phyloP scores from a whole-genome alignment of 2,329 filamentous ascomycete genomes.

The Ophiostoma fasciatum region DNA sequence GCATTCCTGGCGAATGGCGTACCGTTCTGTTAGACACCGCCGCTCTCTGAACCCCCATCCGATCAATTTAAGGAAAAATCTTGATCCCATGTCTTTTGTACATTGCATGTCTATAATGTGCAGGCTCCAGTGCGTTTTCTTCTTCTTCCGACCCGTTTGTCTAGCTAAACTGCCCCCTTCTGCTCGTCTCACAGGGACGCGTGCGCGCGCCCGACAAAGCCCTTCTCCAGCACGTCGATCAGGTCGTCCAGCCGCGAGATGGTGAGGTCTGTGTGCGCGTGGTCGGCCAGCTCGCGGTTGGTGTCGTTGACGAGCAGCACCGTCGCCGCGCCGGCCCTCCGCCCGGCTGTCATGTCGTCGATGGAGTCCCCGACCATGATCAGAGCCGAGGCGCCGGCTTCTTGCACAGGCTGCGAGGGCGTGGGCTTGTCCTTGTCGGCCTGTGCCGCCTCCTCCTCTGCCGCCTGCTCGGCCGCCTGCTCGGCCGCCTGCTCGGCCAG shows the following conservation, averaged over 20 bases:
- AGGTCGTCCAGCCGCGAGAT: constrained; percentile 62
- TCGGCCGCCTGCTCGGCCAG: constrained; percentile 11
- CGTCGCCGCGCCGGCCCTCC: constrained; percentile 71
- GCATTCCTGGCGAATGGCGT: constrained; percentile 6
- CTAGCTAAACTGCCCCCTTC: too few relatives aligned
- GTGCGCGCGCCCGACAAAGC: constrained; percentile 36
- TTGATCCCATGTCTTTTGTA: too few relatives aligned
- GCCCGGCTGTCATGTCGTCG: constrained; percentile 85
- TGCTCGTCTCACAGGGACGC: too few relatives aligned
- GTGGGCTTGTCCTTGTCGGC: too few relatives aligned
- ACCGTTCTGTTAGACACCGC: constrained; percentile 1
- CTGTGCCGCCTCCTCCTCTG: too few relatives aligned
- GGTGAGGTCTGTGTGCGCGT: constrained; percentile 64
- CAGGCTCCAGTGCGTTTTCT: too few relatives aligned
- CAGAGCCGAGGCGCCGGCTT: constrained; percentile 30
- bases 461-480: constrained; percentile 11
- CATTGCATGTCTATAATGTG: too few relatives aligned
- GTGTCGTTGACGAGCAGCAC: constrained; percentile 75
- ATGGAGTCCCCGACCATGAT: constrained; percentile 67
- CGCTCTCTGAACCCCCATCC: background rate
- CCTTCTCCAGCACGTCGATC: constrained; percentile 57
- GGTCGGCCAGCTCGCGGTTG: constrained; percentile 54
- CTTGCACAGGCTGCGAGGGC: constrained; percentile 7
- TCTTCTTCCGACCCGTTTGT: too few relatives aligned
- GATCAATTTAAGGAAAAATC: too few relatives aligned